phyloP scores from a whole-genome alignment of 208 protist genomes.

The Crithidia sp. region DNA sequence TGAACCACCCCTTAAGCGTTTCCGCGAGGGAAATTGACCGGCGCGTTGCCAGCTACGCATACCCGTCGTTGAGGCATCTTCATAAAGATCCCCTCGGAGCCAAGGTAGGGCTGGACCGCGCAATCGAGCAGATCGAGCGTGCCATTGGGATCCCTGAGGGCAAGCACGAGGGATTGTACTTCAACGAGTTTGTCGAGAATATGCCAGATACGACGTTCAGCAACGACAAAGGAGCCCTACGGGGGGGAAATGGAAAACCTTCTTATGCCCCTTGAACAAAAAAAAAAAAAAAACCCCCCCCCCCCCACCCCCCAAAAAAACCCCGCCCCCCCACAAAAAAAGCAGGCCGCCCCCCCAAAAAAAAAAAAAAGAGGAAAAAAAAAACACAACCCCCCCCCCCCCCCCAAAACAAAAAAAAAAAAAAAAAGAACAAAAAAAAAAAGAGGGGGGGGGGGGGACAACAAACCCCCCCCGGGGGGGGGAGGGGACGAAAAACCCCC shows the following conservation, averaged over 20 bases:
- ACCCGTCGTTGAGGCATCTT: constrained; percentile 43
- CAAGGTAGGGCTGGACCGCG: constrained; percentile 54
- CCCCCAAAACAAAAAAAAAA: no score
- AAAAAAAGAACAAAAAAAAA: no score
- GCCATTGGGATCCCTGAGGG: constrained; percentile 34
- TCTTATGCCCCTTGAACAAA: no score
- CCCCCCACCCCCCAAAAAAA: no score
- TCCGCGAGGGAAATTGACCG: constrained; percentile 34
- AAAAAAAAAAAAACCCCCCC: no score
- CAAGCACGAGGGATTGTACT: constrained; percentile 48
- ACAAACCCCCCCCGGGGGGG: no score
- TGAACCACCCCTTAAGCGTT: constrained; percentile 34
- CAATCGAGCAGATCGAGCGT: constrained; percentile 46
- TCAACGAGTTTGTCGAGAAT: constrained; percentile 55
- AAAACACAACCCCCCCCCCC: no score
- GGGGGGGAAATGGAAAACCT: constrained; percentile 74
- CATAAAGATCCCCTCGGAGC: constrained; percentile 22
- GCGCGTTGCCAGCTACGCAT: constrained; percentile 33
- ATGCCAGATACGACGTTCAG: constrained; percentile 33
- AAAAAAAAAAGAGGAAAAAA: no score
- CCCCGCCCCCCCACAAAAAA: no score
- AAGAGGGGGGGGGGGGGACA: no score
- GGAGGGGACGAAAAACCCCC: no score
- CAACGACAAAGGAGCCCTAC: constrained; percentile 62
- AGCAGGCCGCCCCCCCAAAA: no score